Base-by-base conservation (phyloP, 805 yeast genomes). In the Candida xyloterini region DNA sequence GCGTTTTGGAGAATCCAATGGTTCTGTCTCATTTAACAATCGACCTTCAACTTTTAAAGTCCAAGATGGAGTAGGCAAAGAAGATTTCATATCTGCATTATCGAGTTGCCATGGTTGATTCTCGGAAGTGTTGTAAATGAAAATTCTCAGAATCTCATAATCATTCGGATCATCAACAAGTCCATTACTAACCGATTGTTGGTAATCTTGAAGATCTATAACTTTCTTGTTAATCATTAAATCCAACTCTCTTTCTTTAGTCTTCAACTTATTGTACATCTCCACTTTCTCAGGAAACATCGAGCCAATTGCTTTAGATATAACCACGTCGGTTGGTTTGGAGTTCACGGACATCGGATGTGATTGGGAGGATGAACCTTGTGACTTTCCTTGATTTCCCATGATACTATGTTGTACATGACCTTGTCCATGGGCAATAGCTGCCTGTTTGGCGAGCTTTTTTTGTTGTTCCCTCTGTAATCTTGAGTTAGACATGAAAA, bases 41-140 rank as follows among this genome's bases (percentile, higher is more conserved):
- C 90, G 70, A 10, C 99, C 99, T 62, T 93, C 98, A 18, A 93
- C 75, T 42, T 95, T 73, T 49, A 91, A 71, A 1, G 93, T 84
- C 97, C 97, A 91, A 1, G 76, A 59, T 3, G 86, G 74, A 3
- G 52, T 57, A 24, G 26, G 42, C 13, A 18, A 18, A 18, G 31
- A 31, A 42, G 54, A 31, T 42, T 57, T 35, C 40, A 38, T 43
- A 14, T 43, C 40, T 7, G 36, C 32, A 13, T 43, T 49, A 14
- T 43, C 45, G 14, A 36, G 46, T 58, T 84, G 91, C 98, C 98
- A 93, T 30, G 91, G 86, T 65, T 91, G 98, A 59, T 86, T 85
- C 46, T 81, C 85, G 22, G 84, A 69, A 4, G 87, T 82, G 57
- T 86, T 88, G 54, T 90, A 88, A 14, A 93, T 70, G 56, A 81